phyloP scores from a whole-genome alignment of 768 basidiomycete genomes.

The Auricularia sp. region DNA sequence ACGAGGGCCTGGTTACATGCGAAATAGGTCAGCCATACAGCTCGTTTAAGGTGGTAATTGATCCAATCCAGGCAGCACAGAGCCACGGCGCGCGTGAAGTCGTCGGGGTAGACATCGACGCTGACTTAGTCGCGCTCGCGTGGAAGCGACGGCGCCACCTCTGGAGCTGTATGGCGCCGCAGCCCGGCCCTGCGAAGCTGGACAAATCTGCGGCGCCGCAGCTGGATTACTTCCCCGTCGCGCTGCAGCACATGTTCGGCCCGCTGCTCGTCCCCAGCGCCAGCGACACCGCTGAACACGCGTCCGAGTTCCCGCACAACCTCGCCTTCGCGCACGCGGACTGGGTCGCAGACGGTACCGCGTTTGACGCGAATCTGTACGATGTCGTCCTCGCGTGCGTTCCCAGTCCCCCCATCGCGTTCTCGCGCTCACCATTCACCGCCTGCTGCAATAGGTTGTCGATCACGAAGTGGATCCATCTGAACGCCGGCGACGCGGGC shows the following conservation, averaged over 20 bases:
- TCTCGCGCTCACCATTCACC: not conserved
- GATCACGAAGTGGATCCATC: slow-evolving; percentile 86
- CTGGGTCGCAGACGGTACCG: slow-evolving; percentile 49
- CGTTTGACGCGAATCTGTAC: slow-evolving; percentile 49
- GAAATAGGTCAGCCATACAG: slow-evolving; percentile 56
- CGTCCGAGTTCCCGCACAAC: slow-evolving; percentile 62
- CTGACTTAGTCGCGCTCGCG: slow-evolving; percentile 58
- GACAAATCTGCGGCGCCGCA: not conserved
- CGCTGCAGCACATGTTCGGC: slow-evolving; percentile 67
- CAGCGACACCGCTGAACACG: slow-evolving; percentile 12
- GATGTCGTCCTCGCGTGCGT: slow-evolving; percentile 73
- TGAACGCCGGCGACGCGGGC: slow-evolving; percentile 69
- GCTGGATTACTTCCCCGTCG: slow-evolving; percentile 57
- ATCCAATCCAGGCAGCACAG: slow-evolving; percentile 40
- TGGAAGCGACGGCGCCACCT: slow-evolving; percentile 60
- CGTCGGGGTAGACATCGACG: slow-evolving; percentile 79
- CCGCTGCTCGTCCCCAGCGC: slow-evolving; percentile 52
- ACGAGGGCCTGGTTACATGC: slow-evolving; percentile 76
- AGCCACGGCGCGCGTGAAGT: slow-evolving; percentile 51
- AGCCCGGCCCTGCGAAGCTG: not conserved
- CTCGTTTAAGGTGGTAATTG: not conserved
- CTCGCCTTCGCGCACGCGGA: slow-evolving; percentile 60
- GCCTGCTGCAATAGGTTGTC: slow-evolving; percentile 48
- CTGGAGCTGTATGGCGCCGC: slow-evolving; percentile 38
- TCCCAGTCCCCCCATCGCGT: not conserved